Conservation (phyloP, 1,139 yeast species). For the Chernovozyma aurita region DNA sequence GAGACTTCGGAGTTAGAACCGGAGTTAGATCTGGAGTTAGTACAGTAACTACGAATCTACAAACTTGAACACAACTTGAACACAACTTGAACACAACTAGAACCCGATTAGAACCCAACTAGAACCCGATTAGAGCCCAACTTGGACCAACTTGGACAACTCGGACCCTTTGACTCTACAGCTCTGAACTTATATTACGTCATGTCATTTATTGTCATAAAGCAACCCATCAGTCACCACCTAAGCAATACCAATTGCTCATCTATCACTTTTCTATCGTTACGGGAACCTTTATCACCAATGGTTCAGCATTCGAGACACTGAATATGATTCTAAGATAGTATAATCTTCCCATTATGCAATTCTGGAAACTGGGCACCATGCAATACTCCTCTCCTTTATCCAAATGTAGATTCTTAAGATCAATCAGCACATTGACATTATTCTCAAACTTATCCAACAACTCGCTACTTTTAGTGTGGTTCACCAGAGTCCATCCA, state of each 20-base stretch:
- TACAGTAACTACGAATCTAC: too few relatives aligned
- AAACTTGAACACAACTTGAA: too few relatives aligned
- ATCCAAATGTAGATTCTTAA: slow-evolving; percentile 7
- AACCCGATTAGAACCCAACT: too few relatives aligned
- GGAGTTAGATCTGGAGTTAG: too few relatives aligned
- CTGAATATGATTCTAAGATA: slow-evolving; percentile 15
- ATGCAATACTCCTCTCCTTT: slow-evolving; percentile 14
- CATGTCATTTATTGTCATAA: background rate
- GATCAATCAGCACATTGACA: slow-evolving; percentile 2
- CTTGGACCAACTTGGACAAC: too few relatives aligned
- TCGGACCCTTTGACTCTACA: too few relatives aligned
- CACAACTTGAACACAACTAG: too few relatives aligned
- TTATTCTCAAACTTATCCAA: background rate
- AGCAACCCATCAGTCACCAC: background rate
- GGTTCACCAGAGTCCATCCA: background rate
- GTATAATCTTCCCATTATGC: slow-evolving; percentile 23
- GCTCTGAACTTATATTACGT: too few relatives aligned
- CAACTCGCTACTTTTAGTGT: background rate
- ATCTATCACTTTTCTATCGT: slow-evolving; percentile 10
- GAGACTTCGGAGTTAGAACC: too few relatives aligned
- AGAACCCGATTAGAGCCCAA: too few relatives aligned
- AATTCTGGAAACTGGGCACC: slow-evolving; percentile 25
- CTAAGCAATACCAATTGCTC: too few relatives aligned
- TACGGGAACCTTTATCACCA: slow-evolving; percentile 18
- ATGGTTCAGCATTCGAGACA: slow-evolving; percentile 15